Percentiles rank a stretch among this genome's conserved stretches.
phyloP scores from a whole-genome alignment of 352 stramenopile genomes.

The Phytopythium oedochilum region DNA sequence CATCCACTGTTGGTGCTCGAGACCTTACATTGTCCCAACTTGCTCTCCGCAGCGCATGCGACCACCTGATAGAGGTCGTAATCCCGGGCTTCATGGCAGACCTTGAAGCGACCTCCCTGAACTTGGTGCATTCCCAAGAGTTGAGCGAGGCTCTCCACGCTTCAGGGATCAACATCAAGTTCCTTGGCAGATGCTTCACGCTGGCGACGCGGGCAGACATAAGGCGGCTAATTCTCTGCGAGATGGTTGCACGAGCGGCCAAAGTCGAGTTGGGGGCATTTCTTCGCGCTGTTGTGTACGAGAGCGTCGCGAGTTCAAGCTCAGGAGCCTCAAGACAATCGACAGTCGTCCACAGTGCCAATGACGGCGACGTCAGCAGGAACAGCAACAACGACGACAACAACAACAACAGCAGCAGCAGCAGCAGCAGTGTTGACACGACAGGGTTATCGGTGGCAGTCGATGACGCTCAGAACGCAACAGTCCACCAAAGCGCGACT shows the following conservation, averaged over 20 bases:
- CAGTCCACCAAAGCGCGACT: slow-evolving; percentile 14
- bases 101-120: slow-evolving; percentile 24
- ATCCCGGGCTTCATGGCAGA: slow-evolving; percentile 43
- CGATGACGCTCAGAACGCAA: background rate
- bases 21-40: slow-evolving; percentile 33
- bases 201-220: slow-evolving; percentile 35
- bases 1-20: background rate
- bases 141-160: slow-evolving; percentile 38
- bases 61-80: slow-evolving; percentile 32
- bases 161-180: slow-evolving; percentile 52
- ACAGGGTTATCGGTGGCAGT: too few relatives aligned
- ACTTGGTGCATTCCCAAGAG: slow-evolving; percentile 32
- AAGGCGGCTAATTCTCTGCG: slow-evolving; percentile 34
- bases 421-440: background rate
- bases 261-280: slow-evolving; percentile 44
- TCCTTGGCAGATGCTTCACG: slow-evolving; percentile 54
- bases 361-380: background rate
- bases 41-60: slow-evolving; percentile 22
- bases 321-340: too few relatives aligned
- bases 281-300: slow-evolving; percentile 23
- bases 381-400: background rate
- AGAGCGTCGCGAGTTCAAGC: slow-evolving; percentile 5
- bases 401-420: background rate
- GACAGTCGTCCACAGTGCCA: too few relatives aligned
- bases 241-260: slow-evolving; percentile 59